A percentile compares a stretch with the other conserved stretches of the same genome.
Conservation (phyloP, 495 filamentous ascomycete genomes). For the Parathielavia hyrcaniae region DNA sequence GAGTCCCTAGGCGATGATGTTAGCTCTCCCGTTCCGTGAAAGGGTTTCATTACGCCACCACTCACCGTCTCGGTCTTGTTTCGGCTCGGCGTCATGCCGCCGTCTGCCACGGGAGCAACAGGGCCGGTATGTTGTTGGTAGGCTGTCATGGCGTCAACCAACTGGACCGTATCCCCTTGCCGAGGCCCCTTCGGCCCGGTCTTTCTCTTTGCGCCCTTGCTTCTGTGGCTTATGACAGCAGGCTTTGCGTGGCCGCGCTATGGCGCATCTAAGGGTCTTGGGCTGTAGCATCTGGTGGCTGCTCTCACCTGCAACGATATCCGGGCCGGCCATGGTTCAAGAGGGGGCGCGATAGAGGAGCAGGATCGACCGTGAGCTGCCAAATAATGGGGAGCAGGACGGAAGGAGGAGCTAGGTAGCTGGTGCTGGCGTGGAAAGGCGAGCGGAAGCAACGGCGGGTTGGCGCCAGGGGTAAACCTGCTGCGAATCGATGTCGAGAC, state of each 20-base stretch:
- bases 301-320: slow-evolving; percentile 16
- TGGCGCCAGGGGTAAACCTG: not conserved
- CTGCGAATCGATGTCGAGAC: too few species aligned
- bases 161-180: not conserved
- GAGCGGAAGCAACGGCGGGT: not conserved
- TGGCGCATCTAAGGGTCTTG: not conserved
- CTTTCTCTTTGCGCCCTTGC: slow-evolving; percentile 14
- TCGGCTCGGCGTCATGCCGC: not conserved
- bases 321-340: slow-evolving; percentile 4
- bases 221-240: not conserved
- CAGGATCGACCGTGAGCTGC: not conserved
- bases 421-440: not conserved
- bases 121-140: slow-evolving; percentile 2
- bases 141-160: slow-evolving; percentile 6
- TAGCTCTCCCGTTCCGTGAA: not conserved
- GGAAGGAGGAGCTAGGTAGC: not conserved
- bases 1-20: not conserved
- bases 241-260: not conserved
- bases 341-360: not conserved
- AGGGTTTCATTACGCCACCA: too few species aligned
- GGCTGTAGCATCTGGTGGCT: not conserved
- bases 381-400: not conserved
- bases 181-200: not conserved
- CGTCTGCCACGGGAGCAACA: not conserved
- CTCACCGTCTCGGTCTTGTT: not conserved